Conservation (phyloP, 2,329 filamentous ascomycete genomes). For the Ophiobolus disseminans region DNA sequence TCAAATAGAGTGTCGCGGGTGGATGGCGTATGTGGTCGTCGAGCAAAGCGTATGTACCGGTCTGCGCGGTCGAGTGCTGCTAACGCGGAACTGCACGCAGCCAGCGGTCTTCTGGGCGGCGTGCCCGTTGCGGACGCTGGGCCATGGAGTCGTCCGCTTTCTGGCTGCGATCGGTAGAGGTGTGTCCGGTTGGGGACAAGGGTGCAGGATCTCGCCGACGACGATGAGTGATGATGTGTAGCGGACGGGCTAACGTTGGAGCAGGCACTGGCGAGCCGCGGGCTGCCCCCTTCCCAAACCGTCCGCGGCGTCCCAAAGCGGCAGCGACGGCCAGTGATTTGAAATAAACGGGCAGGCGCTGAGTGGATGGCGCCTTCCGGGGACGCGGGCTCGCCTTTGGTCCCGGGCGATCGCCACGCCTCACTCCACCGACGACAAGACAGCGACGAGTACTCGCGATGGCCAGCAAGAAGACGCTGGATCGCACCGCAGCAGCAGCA, state of each 20-base stretch:
- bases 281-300: constrained; percentile 26
- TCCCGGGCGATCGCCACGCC: constrained; percentile 24
- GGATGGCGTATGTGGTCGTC: constrained; percentile 11
- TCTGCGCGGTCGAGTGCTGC: neutral
- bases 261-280: constrained; percentile 15
- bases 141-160: constrained; percentile 1
- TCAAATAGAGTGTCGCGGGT: constrained; percentile 25
- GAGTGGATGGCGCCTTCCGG: constrained; percentile 20
- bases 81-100: neutral
- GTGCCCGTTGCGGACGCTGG: constrained; percentile 15
- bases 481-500: neutral
- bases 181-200: constrained; percentile 17
- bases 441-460: neutral
- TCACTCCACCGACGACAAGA: constrained; percentile 24
- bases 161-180: constrained; percentile 15
- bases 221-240: constrained; percentile 11
- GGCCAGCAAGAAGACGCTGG: neutral
- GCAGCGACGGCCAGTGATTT: constrained; percentile 22
- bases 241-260: constrained; percentile 18
- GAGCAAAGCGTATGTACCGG: neutral
- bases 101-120: constrained; percentile 7
- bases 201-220: constrained; percentile 17
- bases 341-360: constrained; percentile 24
- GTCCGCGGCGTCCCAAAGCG: constrained; percentile 11
- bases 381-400: constrained; percentile 25